Evolutionary conservation across 1,284 basidiomycete species (phyloP).

Genomic region (Vanrija humicola): DNA sequence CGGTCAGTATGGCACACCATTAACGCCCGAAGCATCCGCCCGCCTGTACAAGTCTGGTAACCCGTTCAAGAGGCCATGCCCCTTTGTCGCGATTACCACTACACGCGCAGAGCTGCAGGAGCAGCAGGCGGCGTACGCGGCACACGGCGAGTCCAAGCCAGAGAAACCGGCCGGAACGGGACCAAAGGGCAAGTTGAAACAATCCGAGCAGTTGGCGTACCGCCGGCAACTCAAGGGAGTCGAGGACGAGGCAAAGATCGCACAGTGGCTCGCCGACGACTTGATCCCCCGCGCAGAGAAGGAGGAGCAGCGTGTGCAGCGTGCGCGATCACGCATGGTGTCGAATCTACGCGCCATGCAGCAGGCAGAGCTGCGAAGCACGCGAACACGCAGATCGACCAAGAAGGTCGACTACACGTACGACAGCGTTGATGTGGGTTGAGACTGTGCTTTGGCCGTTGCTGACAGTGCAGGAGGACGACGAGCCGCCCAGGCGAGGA

Average conservation of each 20-base stretch:
- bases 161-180: conserved; percentile 14
- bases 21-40: conserved; percentile 28
- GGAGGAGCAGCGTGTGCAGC: conserved; percentile 28
- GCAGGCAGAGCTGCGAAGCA: conserved; percentile 35
- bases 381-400: conserved; percentile 36
- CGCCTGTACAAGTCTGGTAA: conserved; percentile 46
- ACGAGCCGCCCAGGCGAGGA: conserved; percentile 7
- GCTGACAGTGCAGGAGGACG: conserved; percentile 6
- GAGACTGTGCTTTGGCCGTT: background rate
- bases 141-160: conserved; percentile 12
- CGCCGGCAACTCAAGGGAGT: conserved; percentile 28
- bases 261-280: conserved; percentile 22
- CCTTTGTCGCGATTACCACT: conserved; percentile 28
- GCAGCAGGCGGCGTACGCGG: conserved; percentile 20
- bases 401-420: conserved; percentile 43
- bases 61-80: conserved; percentile 48
- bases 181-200: conserved; percentile 20
- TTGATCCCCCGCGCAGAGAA: conserved; percentile 38
- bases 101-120: conserved; percentile 29
- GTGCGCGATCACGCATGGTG: conserved; percentile 3
- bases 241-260: conserved; percentile 34
- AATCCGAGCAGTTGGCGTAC: conserved; percentile 14
- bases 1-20: background rate
- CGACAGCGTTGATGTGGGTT: conserved; percentile 17
- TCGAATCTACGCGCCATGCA: conserved; percentile 11